These are phyloP conservation scores for Parietichytrium sp. DNA, from an alignment of 108 stramenopile species.

Conservation along the genomic window DNA sequence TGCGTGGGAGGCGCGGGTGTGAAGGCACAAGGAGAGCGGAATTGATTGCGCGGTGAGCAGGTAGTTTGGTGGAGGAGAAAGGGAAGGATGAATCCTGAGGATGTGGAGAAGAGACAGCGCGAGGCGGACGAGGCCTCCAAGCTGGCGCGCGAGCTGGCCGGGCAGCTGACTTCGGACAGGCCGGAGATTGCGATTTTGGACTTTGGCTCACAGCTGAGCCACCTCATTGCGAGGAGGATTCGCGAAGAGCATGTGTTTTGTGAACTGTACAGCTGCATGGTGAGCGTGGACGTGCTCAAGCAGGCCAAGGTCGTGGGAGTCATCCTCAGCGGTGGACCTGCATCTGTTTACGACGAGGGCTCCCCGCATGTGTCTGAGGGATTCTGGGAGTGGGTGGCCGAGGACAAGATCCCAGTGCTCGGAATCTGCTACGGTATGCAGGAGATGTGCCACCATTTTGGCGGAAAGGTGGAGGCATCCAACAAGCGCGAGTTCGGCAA, in stretches of 20 bases:
- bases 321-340: constrained; percentile 91
- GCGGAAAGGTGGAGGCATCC: constrained; percentile 84
- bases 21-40: too few species aligned
- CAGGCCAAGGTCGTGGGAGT: constrained; percentile 72
- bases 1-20: too few species aligned
- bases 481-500: constrained; percentile 91
- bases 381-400: constrained; percentile 87
- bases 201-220: constrained; percentile 96
- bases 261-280: constrained; percentile 90
- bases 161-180: constrained; percentile 36
- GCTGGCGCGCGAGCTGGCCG: constrained; percentile 26
- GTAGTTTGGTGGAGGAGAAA: too few species aligned
- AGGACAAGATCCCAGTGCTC: constrained; percentile 80
- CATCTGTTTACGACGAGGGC: constrained; percentile 86
- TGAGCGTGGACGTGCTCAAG: constrained; percentile 67
- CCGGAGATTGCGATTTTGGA: constrained; percentile 93
- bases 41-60: too few species aligned
- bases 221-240: constrained; percentile 95
- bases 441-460: constrained; percentile 71
- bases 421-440: constrained; percentile 98
- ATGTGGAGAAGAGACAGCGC: too few species aligned
- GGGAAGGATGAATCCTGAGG: too few species aligned
- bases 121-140: constrained; percentile 37
- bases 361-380: constrained; percentile 85
- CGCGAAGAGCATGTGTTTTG: constrained; percentile 94